Evolutionary conservation across 805 yeast species (phyloP).

Genomic region (Wickerhamiella spandovensis): DNA sequence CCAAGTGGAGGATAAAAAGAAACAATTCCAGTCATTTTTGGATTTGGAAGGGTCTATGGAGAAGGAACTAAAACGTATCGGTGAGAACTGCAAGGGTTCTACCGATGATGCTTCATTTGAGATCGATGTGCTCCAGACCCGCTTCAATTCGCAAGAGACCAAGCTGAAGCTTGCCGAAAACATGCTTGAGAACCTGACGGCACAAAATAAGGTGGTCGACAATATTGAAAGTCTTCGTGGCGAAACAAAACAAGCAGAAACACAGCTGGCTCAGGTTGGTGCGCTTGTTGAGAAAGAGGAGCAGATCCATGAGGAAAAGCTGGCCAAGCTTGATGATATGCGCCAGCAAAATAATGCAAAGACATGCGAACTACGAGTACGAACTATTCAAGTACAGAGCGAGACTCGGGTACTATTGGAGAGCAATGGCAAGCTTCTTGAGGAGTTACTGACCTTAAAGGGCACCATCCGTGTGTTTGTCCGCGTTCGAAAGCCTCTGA

Average conservation of each 20-base stretch:
- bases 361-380: background rate
- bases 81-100: too few relatives aligned
- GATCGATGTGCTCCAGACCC: too few relatives aligned
- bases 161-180: too few relatives aligned
- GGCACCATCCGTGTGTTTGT: background rate
- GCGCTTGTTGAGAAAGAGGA: background rate
- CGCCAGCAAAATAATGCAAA: background rate
- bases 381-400: too few relatives aligned
- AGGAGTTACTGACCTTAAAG: background rate
- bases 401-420: too few relatives aligned
- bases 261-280: background rate
- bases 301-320: background rate
- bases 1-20: too few relatives aligned
- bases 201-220: background rate
- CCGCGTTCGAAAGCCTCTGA: background rate
- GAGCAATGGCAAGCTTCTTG: background rate
- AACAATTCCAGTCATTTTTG: background rate
- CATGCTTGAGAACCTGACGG: background rate
- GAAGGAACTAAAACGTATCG: too few relatives aligned
- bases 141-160: too few relatives aligned
- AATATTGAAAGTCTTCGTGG: background rate
- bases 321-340: background rate
- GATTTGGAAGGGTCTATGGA: too few relatives aligned
- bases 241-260: background rate
- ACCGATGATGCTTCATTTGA: too few relatives aligned